A percentile compares a stretch with the other conserved stretches of the same genome.
Evolutionary conservation across 352 stramenopile species (phyloP).

Genomic region (Paralagenidium karlingii): DNA sequence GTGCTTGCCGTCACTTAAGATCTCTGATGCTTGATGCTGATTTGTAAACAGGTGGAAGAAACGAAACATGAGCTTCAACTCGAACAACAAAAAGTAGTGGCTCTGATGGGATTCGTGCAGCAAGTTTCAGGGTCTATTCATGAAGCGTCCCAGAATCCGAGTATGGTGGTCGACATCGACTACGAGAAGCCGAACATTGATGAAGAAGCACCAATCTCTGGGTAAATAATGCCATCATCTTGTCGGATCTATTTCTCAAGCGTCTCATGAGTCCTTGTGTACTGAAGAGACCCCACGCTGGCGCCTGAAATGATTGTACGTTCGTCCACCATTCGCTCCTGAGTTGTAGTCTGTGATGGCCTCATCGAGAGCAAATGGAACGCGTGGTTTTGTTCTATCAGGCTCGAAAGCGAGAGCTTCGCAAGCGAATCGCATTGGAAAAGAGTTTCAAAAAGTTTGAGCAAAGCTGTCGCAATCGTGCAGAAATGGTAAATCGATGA

Average conservation of each 20-base stretch:
- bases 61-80: conserved; percentile 46
- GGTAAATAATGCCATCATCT: too few species aligned
- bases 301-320: conserved; percentile 48
- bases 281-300: conserved; percentile 12
- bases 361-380: too few species aligned
- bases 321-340: too few species aligned
- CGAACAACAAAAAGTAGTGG: conserved; percentile 29
- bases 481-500: too few species aligned
- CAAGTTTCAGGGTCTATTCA: conserved; percentile 40
- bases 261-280: too few species aligned
- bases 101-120: conserved; percentile 41
- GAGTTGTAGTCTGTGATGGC: too few species aligned
- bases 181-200: conserved; percentile 17
- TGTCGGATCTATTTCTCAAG: too few species aligned
- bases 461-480: conserved; percentile 42
- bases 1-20: too few species aligned
- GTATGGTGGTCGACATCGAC: conserved; percentile 33
- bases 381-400: too few species aligned
- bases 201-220: too few species aligned
- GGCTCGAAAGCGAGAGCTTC: conserved; percentile 63
- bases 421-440: conserved; percentile 55
- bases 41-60: conserved; percentile 64
- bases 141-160: conserved; percentile 30
- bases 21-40: too few species aligned
- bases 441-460: conserved; percentile 60